A percentile compares a stretch with the other conserved stretches of the same genome.
phyloP scores from a whole-genome alignment of 176 grass and related monocot genomes.

The Typha latifolia region DNA sequence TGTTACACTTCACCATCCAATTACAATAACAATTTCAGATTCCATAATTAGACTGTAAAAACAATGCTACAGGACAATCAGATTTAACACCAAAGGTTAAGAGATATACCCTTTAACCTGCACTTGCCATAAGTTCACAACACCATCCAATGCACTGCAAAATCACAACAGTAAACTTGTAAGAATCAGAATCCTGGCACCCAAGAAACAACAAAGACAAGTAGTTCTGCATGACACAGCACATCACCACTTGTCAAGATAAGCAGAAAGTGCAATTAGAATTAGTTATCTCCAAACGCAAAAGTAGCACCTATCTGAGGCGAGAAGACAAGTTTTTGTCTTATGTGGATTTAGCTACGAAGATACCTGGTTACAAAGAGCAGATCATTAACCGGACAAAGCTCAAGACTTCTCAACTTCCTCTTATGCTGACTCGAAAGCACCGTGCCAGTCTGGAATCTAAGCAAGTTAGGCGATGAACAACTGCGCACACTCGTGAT shows the following conservation, averaged over 20 bases:
- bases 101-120: slow-evolving; percentile 60
- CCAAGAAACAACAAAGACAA: not conserved
- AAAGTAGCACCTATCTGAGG: too few species aligned
- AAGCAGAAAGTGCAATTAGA: not conserved
- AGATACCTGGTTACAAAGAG: slow-evolving; percentile 79
- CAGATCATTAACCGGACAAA: slow-evolving; percentile 72
- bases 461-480: slow-evolving; percentile 39
- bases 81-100: slow-evolving; percentile 6
- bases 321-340: too few species aligned
- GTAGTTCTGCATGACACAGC: too few species aligned
- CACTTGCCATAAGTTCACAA: slow-evolving; percentile 77
- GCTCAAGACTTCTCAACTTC: slow-evolving; percentile 82
- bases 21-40: too few species aligned
- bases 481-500: slow-evolving; percentile 47
- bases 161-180: slow-evolving; percentile 18
- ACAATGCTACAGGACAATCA: too few species aligned
- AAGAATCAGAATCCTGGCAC: slow-evolving; percentile 23
- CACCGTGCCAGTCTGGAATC: slow-evolving; percentile 39
- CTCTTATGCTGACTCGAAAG: slow-evolving; percentile 74
- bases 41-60: too few species aligned
- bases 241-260: not conserved
- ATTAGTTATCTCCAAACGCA: not conserved
- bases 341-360: too few species aligned
- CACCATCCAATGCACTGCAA: slow-evolving; percentile 81
- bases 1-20: too few species aligned